Evolutionary conservation across 2,329 filamentous ascomycete species (phyloP), one percentile per base, ranked within the genome.

Genomic region (Aureobasidium sp.): DNA sequence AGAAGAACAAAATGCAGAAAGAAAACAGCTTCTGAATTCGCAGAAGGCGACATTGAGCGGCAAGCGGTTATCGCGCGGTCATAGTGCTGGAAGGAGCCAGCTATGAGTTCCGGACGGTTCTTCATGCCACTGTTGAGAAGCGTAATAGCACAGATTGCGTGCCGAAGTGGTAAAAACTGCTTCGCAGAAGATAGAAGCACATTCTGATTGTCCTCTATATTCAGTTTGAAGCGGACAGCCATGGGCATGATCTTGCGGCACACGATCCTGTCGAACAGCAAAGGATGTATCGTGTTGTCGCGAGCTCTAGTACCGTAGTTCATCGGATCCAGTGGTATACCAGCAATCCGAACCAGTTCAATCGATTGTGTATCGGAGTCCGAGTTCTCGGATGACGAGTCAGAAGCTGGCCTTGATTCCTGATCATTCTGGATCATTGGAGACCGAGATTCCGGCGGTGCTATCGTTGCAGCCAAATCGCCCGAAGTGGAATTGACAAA

Each of bases 31-130:
- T 60, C 58, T 1, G 35, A n/a, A 17, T 42, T 45, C 6, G 39
- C 37, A n/a, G 37, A 48, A 24, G 33, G 78, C 2, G 77, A 76
- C 12, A 79, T 74, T 56, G 47, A 45, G 1, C 52, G 63, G 29
- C 69, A 65, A 0, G 58, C 47, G 7, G 58, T 50, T 19, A 60
- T 60, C 4, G 58, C 58, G 35, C 27, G 58, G n/a, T 60, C 58
- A n/a, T 60, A 60, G 24, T 60, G 58, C 12, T 50, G 58, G 7
- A 60, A 60, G 0, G 58, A 48, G 4, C 58, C 58, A 22, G 58
- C 47, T 33, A 60, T 72, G 8, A 64, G 54, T 33, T 64, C 63
- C 1, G 63, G 54, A 8, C 47, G 45, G 9, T 33, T 42, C 17
- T 52, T 48, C 37, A 60, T 33, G 14, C 44, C 58, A 12, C 45